Evolutionary conservation across 108 stramenopile genomes (phyloP), one percentile per base, ranked within the genome.

Genomic region (Pseudonitzschia pungens): DNA sequence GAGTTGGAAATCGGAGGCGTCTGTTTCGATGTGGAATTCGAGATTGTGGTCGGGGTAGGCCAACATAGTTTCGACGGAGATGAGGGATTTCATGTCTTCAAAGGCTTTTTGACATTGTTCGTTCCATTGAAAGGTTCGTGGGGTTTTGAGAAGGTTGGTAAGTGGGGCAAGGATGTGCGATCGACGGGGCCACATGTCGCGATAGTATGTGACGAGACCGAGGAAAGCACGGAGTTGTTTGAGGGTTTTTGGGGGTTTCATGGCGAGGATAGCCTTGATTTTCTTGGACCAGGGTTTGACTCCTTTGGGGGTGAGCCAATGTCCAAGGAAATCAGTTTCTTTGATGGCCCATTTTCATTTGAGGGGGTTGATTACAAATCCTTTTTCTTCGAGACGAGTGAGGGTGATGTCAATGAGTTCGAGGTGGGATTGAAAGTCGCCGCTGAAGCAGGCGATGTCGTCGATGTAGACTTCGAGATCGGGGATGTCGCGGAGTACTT

Each of bases 191-290:
- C 79, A 86, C 65, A 86, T 73, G 58, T 84, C 86, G 29, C 70
- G 73, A 71, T 87, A 84, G 57, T 83, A 85, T 10, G 83, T 83
- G 10, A 83, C 57, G 59, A 75, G 70, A 0, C 79, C 85, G 18
- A 81, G 41, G 28, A 86, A 83, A 2, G 50, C 56, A 14, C 65
- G 6, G 2, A 84, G 31, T 56, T 81, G 77, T 67, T 67, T 64
- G 4, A 66, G 58, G 4, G 57, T 69, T 24, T 43, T 74, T 0
- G 79, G 83, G 41, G 63, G 54, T 10, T 40, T 1, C 21, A 84
- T 24, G 16, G 63, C 55, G 11, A 68, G 53, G n/a, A 86, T 82
- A 21, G 85, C 82, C 51, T 83, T 69, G 7, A 84, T 75, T 66
- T 78, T 78, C 9, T 79, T 72, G n/a, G 45, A 36, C 21, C 66